These are phyloP conservation scores for Paramecium sexaurelia DNA, from an alignment of 73 alveolate species.

Conservation along the genomic window DNA sequence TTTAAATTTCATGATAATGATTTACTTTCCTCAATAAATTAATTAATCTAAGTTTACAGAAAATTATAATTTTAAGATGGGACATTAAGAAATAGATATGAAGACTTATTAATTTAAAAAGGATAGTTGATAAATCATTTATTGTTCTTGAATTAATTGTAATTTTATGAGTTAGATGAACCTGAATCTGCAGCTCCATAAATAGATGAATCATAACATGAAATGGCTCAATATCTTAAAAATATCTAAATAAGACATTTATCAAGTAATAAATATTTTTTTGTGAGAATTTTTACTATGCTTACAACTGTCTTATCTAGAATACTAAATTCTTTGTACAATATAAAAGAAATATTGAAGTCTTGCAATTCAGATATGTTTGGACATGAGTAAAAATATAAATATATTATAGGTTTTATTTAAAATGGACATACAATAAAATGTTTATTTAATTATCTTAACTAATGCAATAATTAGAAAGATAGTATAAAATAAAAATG, in stretches of 20 bases:
- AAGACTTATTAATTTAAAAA: background rate
- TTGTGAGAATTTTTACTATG: slow-evolving; percentile 48
- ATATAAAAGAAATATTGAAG: slow-evolving; percentile 32
- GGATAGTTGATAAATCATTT: background rate
- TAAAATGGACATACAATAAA: slow-evolving; percentile 54
- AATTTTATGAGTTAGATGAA: slow-evolving; percentile 18
- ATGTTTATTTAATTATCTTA: background rate
- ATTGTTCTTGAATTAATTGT: background rate
- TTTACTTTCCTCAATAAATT: background rate
- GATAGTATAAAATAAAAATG: background rate
- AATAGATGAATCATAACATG: slow-evolving; percentile 16
- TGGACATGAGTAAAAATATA: slow-evolving; percentile 25
- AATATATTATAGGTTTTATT: background rate
- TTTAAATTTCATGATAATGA: slow-evolving; percentile 44
- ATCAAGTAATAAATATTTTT: background rate
- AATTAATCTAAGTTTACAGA: slow-evolving; percentile 18
- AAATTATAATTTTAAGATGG: background rate
- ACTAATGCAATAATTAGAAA: background rate
- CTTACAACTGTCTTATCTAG: slow-evolving; percentile 7
- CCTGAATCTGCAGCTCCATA: slow-evolving; percentile 1
- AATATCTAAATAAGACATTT: background rate
- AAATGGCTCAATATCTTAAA: background rate
- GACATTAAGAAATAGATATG: slow-evolving; percentile 15
- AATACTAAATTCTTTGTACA: background rate
- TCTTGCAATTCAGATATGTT: slow-evolving; percentile 25